These are phyloP conservation scores for Mitosporidium daphniae DNA, from an alignment of 371 early-diverging fungal genomes.

Conservation along the genomic window DNA sequence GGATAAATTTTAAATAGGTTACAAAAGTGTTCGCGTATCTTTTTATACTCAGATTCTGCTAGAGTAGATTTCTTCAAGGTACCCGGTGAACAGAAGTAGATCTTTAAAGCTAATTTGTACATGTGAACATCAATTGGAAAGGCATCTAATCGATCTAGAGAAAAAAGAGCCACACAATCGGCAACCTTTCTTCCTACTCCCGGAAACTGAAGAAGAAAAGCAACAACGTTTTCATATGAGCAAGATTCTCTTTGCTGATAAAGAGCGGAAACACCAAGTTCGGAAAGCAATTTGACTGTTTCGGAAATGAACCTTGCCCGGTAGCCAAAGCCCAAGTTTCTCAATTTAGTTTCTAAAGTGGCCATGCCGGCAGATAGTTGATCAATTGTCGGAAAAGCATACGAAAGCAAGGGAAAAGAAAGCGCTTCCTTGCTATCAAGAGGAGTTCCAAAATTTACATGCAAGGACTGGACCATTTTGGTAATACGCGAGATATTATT, in stretches of 20 bases:
- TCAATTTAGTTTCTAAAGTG: constrained; percentile 20
- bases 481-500: constrained; percentile 75
- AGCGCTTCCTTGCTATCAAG: background rate
- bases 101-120: constrained; percentile 5
- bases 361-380: constrained; percentile 10
- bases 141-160: constrained; percentile 27
- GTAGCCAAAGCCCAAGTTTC: constrained; percentile 57
- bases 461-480: constrained; percentile 23
- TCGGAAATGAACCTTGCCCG: constrained; percentile 46
- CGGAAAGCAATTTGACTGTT: constrained; percentile 10
- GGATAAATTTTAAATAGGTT: constrained; percentile 33
- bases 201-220: constrained; percentile 2
- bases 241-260: constrained; percentile 6
- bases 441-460: constrained; percentile 2
- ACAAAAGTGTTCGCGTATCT: constrained; percentile 26
- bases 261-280: background rate
- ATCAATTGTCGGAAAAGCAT: constrained; percentile 24
- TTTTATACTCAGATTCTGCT: constrained; percentile 19
- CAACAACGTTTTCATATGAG: constrained; percentile 1
- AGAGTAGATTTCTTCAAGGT: constrained; percentile 15
- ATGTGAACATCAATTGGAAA: constrained; percentile 77
- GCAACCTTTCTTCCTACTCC: constrained; percentile 68
- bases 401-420: constrained; percentile 9
- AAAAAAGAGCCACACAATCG: constrained; percentile 55
- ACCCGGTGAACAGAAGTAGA: constrained; percentile 1